Conservation (phyloP, 75 land plant genomes). For the Pinus taeda region DNA sequence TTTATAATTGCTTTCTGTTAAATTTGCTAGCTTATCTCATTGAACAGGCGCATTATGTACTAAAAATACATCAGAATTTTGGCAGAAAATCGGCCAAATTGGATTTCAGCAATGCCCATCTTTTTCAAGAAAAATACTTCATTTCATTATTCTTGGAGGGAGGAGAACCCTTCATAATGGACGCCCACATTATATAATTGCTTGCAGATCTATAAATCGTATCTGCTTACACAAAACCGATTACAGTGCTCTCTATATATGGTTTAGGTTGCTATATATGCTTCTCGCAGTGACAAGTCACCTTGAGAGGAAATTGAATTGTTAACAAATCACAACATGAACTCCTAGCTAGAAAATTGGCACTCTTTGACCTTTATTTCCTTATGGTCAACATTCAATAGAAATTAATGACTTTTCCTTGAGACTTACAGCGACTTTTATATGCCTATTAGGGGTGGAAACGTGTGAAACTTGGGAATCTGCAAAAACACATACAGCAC, state of each 20-base stretch:
- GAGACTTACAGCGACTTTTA: not conserved
- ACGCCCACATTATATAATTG: not conserved
- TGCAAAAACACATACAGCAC: not conserved
- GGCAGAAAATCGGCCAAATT: not conserved
- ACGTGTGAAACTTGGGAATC: not conserved
- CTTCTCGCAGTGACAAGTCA: not conserved
- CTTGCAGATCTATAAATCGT: not conserved
- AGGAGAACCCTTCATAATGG: not conserved
- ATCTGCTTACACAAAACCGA: no score
- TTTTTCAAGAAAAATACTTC: not conserved
- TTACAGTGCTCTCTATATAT: not conserved
- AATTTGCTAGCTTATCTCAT: no score
- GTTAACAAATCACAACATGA: not conserved
- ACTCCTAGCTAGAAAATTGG: not conserved
- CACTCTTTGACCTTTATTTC: constrained; percentile 7
- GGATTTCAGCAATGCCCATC: not conserved
- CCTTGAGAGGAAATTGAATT: not conserved
- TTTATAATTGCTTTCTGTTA: no score
- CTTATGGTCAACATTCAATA: not conserved
- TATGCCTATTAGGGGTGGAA: not conserved
- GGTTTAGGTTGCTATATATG: not conserved
- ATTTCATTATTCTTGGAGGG: not conserved
- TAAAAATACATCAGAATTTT: not conserved
- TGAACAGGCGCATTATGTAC: no score
- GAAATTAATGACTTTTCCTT: not conserved